Base-by-base conservation (phyloP, 257 asterid genomes). In the Capsicum pubescens region DNA sequence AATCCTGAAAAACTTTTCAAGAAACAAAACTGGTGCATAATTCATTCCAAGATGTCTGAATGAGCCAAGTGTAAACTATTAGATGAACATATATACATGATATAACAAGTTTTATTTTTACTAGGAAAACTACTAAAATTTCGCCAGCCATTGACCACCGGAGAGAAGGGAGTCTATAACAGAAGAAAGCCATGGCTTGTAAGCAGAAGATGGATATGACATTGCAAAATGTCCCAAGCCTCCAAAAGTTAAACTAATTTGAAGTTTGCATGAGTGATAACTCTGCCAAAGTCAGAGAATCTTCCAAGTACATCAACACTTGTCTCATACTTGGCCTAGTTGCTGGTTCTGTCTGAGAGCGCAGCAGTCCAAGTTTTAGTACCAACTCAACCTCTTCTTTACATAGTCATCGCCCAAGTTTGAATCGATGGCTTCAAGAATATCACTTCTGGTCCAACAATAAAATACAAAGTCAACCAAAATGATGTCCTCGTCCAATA, bases 401-500 rank as follows among this genome's bases (percentile, higher is more conserved):
- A n/a, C 87, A 70, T 63, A 91, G 39, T 88, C 92, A 9, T 5
- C 56, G 0, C 88, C 84, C 86, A 94, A 80, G 44, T 87, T 91
- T 16, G 11, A 85, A 87, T 94, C 97, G 82, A 88, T 88, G 0
- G 84, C 92, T 19, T 85, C 89, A 50, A 91, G 74, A 71, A 92
- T 84, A 13, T 84, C 67, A 3, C 90, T 93, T 85, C 68, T 81
- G 4, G 83, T 84, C 94, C 94, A 92, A 71, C 83, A 50, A 2
- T 86, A 59, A 48, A 84, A 85, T n/a, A 93, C 96, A 90, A 88
- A 89, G 13, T 93, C 96, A 3, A 91, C 79, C 87, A 93, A 76
- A 44, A 92, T 86, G 4, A 84, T 8, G 11, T 86, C 87, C 2
- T 90, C 91, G 0, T 72, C 7, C 1, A 81, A 13, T 4, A 71